Percentiles rank a stretch among this genome's conserved stretches.
These are phyloP conservation scores for Sporothrix inflata DNA, from an alignment of 2,329 filamentous ascomycete species.

Conservation along the genomic window DNA sequence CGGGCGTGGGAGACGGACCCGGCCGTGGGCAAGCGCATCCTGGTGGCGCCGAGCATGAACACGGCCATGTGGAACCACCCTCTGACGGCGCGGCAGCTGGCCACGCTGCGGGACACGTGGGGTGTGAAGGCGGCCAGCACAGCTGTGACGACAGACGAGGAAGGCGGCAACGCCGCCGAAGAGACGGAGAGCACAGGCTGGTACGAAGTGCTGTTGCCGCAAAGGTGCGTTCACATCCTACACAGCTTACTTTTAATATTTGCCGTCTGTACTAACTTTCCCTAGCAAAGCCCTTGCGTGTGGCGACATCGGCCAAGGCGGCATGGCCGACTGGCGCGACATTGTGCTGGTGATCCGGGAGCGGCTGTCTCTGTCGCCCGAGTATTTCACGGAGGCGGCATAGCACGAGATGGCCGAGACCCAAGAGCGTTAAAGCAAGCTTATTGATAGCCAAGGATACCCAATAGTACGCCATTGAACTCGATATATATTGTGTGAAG, in stretches of 20 bases:
- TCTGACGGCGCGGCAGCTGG: conserved; percentile 73
- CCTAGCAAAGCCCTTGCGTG: conserved; percentile 73
- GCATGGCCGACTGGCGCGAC: conserved; percentile 79
- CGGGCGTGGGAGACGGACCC: conserved; percentile 86
- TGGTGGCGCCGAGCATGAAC: conserved; percentile 80
- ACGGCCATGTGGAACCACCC: conserved; percentile 89
- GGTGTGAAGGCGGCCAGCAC: conserved; percentile 44
- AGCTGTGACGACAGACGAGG: conserved; percentile 29
- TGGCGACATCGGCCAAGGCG: conserved; percentile 79
- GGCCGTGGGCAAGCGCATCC: conserved; percentile 63
- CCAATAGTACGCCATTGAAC: not conserved
- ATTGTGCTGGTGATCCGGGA: conserved; percentile 70
- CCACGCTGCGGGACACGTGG: conserved; percentile 75
- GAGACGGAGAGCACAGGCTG: conserved; percentile 42
- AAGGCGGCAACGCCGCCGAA: conserved; percentile 34
- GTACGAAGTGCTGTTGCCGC: conserved; percentile 74
- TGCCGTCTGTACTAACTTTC: not conserved
- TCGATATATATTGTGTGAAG: no score
- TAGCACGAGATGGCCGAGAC: not conserved
- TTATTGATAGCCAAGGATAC: not conserved
- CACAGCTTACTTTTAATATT: no score
- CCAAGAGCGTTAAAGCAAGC: not conserved
- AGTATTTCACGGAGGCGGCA: not conserved
- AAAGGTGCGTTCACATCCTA: conserved; percentile 52
- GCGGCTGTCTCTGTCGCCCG: conserved; percentile 45